A percentile compares a stretch with the other conserved stretches of the same genome.
phyloP scores from a whole-genome alignment of 108 stramenopile species.

The Fragilaria radians region DNA sequence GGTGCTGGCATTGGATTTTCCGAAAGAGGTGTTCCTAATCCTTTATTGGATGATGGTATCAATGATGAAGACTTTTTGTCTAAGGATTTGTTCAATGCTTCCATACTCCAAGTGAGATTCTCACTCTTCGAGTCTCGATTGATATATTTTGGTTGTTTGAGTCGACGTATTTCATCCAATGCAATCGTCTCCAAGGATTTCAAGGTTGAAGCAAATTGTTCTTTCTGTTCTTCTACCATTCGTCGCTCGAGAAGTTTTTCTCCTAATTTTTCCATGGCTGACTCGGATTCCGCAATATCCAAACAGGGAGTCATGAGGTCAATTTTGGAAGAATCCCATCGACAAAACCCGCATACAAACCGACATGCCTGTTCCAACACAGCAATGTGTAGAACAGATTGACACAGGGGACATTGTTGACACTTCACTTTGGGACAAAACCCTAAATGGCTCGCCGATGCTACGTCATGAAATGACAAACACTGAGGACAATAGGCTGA shows the following conservation, averaged over 20 bases:
- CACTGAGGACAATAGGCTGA: constrained; percentile 71
- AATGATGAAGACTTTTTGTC: not conserved
- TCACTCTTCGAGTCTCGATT: too few species aligned
- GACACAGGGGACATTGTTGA: constrained; percentile 57
- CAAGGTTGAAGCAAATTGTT: constrained; percentile 21
- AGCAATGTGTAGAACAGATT: constrained; percentile 28
- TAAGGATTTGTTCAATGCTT: too few species aligned
- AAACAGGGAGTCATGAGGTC: too few species aligned
- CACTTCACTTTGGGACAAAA: constrained; percentile 34
- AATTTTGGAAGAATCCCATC: constrained; percentile 45
- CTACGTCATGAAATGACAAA: constrained; percentile 59
- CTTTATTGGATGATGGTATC: not conserved
- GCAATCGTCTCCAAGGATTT: constrained; percentile 20
- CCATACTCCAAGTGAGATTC: too few species aligned
- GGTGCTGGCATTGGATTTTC: constrained; percentile 14
- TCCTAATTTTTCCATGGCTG: too few species aligned
- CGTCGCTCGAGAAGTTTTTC: too few species aligned
- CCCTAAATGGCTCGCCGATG: constrained; percentile 30
- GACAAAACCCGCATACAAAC: constrained; percentile 35
- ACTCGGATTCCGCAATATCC: constrained; percentile 13
- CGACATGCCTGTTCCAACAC: too few species aligned
- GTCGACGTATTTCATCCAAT: constrained; percentile 12
- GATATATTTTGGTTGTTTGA: too few species aligned
- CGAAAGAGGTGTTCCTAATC: not conserved
- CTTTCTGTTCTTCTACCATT: too few species aligned